phyloP scores from a whole-genome alignment of 352 stramenopile species.

The Phytophthora idaei region DNA sequence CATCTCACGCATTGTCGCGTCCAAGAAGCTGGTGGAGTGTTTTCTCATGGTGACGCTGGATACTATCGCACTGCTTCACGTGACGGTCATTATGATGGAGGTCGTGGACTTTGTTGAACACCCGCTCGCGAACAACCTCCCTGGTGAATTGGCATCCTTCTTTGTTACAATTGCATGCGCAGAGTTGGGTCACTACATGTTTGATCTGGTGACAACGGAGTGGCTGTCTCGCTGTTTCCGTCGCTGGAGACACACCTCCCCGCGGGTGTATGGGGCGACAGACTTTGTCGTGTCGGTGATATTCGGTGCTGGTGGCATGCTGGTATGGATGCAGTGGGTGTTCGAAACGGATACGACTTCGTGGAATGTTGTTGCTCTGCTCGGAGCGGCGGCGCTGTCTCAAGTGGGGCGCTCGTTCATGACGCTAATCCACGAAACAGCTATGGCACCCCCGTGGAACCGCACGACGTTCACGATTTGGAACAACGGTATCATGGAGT shows the following conservation, averaged over 20 bases:
- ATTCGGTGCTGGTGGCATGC: conserved; percentile 20
- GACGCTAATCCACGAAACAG: conserved; percentile 48
- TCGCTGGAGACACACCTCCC: conserved; percentile 21
- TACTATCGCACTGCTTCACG: conserved; percentile 55
- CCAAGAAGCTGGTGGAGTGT: conserved; percentile 58
- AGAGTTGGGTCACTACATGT: conserved; percentile 41
- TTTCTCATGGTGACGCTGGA: conserved; percentile 60
- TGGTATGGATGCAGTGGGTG: conserved; percentile 32
- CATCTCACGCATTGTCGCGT: conserved; percentile 64
- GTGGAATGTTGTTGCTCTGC: conserved; percentile 45
- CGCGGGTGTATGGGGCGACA: not conserved
- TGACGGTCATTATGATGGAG: conserved; percentile 72
- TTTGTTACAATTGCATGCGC: conserved; percentile 50
- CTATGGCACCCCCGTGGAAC: conserved; percentile 28
- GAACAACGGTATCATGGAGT: conserved; percentile 60
- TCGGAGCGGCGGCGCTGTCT: conserved; percentile 38
- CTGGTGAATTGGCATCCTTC: conserved; percentile 51
- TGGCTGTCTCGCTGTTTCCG: conserved; percentile 2
- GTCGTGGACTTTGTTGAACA: conserved; percentile 61
- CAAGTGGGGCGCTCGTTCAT: conserved; percentile 46
- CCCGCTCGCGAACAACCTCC: conserved; percentile 37
- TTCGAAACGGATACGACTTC: conserved; percentile 21
- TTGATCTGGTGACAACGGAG: conserved; percentile 16
- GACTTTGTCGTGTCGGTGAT: conserved; percentile 34
- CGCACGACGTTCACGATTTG: conserved; percentile 34